Percentiles rank a stretch among this genome's conserved stretches.
These are phyloP conservation scores for Fonsecaea pugnacius DNA, from an alignment of 2,329 filamentous ascomycete species.

Conservation along the genomic window DNA sequence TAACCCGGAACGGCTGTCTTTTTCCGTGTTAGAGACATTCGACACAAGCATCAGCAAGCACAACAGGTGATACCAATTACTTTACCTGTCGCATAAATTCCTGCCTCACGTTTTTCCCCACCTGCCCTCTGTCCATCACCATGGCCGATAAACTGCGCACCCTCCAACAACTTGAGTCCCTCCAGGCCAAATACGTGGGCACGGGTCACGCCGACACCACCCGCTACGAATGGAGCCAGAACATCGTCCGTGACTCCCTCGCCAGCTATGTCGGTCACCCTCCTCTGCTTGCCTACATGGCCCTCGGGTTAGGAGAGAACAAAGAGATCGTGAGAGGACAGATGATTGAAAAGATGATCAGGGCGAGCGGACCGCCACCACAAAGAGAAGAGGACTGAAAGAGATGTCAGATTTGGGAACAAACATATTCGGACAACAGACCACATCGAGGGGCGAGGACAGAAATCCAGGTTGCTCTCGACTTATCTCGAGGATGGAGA, in stretches of 20 bases:
- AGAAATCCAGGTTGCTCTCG: background rate
- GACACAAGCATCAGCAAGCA: background rate
- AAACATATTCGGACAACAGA: background rate
- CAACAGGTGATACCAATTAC: background rate
- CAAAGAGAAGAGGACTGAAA: conserved; percentile 46
- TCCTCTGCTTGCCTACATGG: conserved; percentile 83
- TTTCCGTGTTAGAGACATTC: background rate
- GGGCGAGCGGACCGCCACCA: conserved; percentile 68
- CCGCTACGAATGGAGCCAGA: conserved; percentile 95
- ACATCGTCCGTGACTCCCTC: conserved; percentile 92
- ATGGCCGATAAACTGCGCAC: conserved; percentile 97
- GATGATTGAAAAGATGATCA: conserved; percentile 76
- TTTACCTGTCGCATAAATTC: background rate
- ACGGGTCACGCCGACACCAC: conserved; percentile 96
- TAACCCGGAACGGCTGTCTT: background rate
- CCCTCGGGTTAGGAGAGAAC: conserved; percentile 84
- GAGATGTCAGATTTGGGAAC: background rate
- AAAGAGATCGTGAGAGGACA: conserved; percentile 76
- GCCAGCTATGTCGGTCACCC: conserved; percentile 88
- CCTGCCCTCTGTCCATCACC: conserved; percentile 11
- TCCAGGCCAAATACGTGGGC: conserved; percentile 93
- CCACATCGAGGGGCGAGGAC: background rate
- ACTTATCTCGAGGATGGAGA: background rate
- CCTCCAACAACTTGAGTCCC: conserved; percentile 94
- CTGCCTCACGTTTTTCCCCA: background rate